These are phyloP conservation scores for Botryotinia calthae DNA, from an alignment of 2,329 filamentous ascomycete species.

Conservation along the genomic window DNA sequence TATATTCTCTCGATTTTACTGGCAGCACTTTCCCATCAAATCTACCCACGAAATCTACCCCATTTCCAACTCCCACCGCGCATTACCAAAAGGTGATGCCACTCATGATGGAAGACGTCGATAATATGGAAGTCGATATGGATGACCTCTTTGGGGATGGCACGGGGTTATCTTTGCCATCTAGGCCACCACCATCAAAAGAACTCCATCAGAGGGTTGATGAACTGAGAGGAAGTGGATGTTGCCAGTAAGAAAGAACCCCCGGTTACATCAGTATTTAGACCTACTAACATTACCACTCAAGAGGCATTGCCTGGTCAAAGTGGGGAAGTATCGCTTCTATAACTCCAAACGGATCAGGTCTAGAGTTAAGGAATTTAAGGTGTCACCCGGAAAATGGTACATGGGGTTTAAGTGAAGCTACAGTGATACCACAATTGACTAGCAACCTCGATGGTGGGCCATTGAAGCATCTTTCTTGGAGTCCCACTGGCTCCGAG, in stretches of 20 bases:
- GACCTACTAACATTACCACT: slow-evolving; percentile 16
- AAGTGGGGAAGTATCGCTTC: slow-evolving; percentile 81
- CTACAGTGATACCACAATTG: slow-evolving; percentile 62
- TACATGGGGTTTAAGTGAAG: slow-evolving; percentile 72
- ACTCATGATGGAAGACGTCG: slow-evolving; percentile 53
- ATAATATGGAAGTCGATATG: slow-evolving; percentile 57
- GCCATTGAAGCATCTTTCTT: slow-evolving; percentile 75
- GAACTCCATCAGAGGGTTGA: slow-evolving; percentile 71
- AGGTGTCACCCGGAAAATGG: slow-evolving; percentile 66
- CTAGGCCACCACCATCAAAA: slow-evolving; percentile 52
- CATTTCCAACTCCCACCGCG: background rate
- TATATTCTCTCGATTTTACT: background rate
- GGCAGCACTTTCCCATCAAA: background rate
- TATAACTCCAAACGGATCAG: slow-evolving; percentile 68
- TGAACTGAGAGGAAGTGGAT: slow-evolving; percentile 71
- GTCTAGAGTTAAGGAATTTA: slow-evolving; percentile 70
- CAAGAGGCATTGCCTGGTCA: slow-evolving; percentile 82
- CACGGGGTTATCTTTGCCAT: slow-evolving; percentile 55
- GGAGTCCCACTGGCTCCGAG: slow-evolving; percentile 73
- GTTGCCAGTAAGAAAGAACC: slow-evolving; percentile 70
- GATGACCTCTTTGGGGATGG: slow-evolving; percentile 75
- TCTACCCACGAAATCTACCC: background rate
- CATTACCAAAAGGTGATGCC: slow-evolving; percentile 41
- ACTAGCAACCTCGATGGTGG: slow-evolving; percentile 60
- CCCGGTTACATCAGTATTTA: background rate